Conservation (phyloP, 768 basidiomycete species). For the Mycena capillaripes region DNA sequence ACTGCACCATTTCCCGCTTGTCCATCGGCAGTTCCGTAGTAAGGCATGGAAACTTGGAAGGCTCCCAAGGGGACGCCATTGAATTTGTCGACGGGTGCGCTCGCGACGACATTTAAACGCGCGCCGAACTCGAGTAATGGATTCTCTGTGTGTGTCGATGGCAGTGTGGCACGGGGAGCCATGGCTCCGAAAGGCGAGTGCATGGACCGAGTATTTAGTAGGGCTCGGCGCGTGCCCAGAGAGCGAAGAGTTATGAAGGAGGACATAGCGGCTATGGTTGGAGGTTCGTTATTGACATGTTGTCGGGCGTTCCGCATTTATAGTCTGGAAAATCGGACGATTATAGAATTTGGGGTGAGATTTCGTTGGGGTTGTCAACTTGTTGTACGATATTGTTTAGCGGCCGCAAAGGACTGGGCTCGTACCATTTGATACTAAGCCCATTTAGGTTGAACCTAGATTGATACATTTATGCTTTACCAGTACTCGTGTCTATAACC, state of each 20-base stretch:
- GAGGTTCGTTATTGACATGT: background rate
- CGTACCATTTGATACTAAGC: conserved; percentile 13
- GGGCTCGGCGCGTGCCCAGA: conserved; percentile 24
- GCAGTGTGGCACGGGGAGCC: conserved; percentile 13
- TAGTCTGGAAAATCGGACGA: conserved; percentile 17
- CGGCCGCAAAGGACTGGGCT: conserved; percentile 11
- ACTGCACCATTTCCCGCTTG: background rate
- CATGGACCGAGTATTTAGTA: conserved; percentile 24
- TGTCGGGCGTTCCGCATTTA: background rate
- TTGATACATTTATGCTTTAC: conserved; percentile 1
- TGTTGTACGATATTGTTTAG: conserved; percentile 2
- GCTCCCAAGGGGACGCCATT: conserved; percentile 35
- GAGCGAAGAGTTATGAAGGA: conserved; percentile 23
- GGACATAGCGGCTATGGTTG: background rate
- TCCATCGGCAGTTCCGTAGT: background rate
- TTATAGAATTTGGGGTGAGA: conserved; percentile 23
- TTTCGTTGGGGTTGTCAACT: conserved; percentile 15
- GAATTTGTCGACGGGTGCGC: conserved; percentile 23
- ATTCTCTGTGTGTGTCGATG: background rate
- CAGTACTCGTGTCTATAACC: too few relatives aligned
- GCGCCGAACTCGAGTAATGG: background rate
- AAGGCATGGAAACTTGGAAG: conserved; percentile 31
- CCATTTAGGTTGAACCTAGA: conserved; percentile 22
- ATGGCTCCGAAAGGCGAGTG: conserved; percentile 32
- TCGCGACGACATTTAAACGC: conserved; percentile 33